A percentile compares a stretch with the other conserved stretches of the same genome.
phyloP scores from a whole-genome alignment of 306 rosid genomes.

The Inga laurina region DNA sequence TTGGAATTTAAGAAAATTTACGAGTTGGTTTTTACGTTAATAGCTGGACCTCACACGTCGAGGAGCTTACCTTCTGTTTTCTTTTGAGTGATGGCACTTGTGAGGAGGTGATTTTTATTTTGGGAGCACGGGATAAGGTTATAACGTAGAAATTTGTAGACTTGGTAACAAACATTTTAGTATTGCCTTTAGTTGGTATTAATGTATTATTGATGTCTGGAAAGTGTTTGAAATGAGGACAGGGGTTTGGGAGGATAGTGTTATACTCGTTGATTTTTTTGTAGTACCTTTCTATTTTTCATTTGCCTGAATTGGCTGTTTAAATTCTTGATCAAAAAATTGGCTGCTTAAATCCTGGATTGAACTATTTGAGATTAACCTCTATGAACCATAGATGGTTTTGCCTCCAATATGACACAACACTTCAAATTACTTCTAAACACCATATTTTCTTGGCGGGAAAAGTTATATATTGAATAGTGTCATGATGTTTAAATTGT shows the following conservation, averaged over 20 bases:
- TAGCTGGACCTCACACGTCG: not conserved
- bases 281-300: not conserved
- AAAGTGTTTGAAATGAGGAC: not conserved
- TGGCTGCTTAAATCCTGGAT: not conserved
- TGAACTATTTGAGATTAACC: slow-evolving; percentile 22
- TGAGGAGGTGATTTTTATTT: not conserved
- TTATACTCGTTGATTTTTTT: slow-evolving; percentile 3
- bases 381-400: not conserved
- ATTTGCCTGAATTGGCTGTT: slow-evolving; percentile 9
- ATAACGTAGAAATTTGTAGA: not conserved
- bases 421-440: not conserved
- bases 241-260: not conserved
- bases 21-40: not conserved
- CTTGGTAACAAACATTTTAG: not conserved
- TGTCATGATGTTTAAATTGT: not conserved
- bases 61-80: not conserved
- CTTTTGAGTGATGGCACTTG: not conserved
- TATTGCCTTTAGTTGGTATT: not conserved
- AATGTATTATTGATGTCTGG: not conserved
- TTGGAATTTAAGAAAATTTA: not conserved
- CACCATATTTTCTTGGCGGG: not conserved
- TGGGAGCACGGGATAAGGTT: not conserved
- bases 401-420: not conserved
- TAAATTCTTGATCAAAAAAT: not conserved
- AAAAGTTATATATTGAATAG: not conserved